A percentile compares a stretch with the other conserved stretches of the same genome.
Conservation (phyloP, 768 basidiomycete genomes). For the Termitomyces sp. region DNA sequence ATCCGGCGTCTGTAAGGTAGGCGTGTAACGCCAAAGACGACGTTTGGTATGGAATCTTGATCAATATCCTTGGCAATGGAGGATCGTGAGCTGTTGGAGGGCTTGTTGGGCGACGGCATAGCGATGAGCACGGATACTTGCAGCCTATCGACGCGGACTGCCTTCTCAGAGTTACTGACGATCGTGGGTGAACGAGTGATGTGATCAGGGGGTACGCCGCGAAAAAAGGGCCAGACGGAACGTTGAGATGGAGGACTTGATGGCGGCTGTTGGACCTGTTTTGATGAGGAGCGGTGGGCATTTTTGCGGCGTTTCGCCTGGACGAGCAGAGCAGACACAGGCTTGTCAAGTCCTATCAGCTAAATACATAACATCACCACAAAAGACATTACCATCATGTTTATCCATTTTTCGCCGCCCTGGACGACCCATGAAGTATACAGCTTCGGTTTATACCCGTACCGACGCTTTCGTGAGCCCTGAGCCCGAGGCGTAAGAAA, state of each 20-base stretch:
- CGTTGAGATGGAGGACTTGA: not conserved
- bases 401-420: slow-evolving; percentile 35
- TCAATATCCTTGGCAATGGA: slow-evolving; percentile 12
- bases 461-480: slow-evolving; percentile 33
- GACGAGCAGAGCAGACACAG: slow-evolving; percentile 33
- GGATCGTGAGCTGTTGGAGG: slow-evolving; percentile 15
- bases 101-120: slow-evolving; percentile 41
- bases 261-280: slow-evolving; percentile 7
- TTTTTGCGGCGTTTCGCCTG: slow-evolving; percentile 28
- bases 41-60: slow-evolving; percentile 40
- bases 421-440: slow-evolving; percentile 38
- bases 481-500: slow-evolving; percentile 35
- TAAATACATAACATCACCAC: not conserved
- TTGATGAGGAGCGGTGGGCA: slow-evolving; percentile 11
- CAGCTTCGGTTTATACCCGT: slow-evolving; percentile 46
- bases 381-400: slow-evolving; percentile 37
- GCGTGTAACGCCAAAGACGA: slow-evolving; percentile 42
- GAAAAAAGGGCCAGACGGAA: not conserved
- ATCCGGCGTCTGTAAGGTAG: slow-evolving; percentile 23
- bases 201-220: not conserved
- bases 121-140: slow-evolving; percentile 54
- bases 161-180: not conserved
- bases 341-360: slow-evolving; percentile 19
- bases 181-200: slow-evolving; percentile 4
- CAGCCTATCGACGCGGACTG: slow-evolving; percentile 29